These are phyloP conservation scores for Thelonectria olida DNA, from an alignment of 2,329 filamentous ascomycete species.

Conservation along the genomic window DNA sequence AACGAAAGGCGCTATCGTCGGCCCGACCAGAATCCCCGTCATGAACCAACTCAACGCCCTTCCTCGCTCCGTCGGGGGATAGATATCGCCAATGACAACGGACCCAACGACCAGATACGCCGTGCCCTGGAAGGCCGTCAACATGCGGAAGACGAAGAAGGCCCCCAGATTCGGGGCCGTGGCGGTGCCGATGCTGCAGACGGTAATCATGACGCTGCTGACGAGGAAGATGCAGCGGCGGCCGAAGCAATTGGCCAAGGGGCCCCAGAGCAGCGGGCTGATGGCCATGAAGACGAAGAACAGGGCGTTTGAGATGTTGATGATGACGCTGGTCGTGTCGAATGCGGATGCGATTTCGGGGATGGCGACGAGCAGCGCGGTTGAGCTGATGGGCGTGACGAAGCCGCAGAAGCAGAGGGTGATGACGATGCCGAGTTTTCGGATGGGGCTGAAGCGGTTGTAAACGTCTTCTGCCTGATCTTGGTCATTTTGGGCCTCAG, in stretches of 20 bases:
- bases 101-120: conserved; percentile 74
- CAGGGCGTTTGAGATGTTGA: conserved; percentile 74
- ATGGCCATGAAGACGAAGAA: conserved; percentile 79
- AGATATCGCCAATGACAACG: conserved; percentile 67
- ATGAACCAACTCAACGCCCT: conserved; percentile 75
- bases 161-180: conserved; percentile 71
- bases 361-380: conserved; percentile 30
- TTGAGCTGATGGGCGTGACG: conserved; percentile 30
- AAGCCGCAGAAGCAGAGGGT: conserved; percentile 35
- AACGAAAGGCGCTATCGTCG: conserved; percentile 70
- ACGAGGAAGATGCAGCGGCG: conserved; percentile 51
- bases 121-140: conserved; percentile 77
- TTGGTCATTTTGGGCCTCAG: neutral
- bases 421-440: conserved; percentile 34
- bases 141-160: conserved; percentile 74
- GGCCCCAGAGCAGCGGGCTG: conserved; percentile 72
- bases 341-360: conserved; percentile 33
- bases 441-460: conserved; percentile 32
- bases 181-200: conserved; percentile 72
- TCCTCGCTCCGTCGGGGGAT: conserved; percentile 68
- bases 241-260: conserved; percentile 67
- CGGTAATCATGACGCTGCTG: conserved; percentile 61
- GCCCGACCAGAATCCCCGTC: conserved; percentile 71
- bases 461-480: conserved; percentile 17
- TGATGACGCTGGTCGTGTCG: conserved; percentile 40